Evolutionary conservation across 176 grass and related monocot species (phyloP), one percentile per base, ranked within the genome.

Genomic region (Tuctoria greenei): DNA sequence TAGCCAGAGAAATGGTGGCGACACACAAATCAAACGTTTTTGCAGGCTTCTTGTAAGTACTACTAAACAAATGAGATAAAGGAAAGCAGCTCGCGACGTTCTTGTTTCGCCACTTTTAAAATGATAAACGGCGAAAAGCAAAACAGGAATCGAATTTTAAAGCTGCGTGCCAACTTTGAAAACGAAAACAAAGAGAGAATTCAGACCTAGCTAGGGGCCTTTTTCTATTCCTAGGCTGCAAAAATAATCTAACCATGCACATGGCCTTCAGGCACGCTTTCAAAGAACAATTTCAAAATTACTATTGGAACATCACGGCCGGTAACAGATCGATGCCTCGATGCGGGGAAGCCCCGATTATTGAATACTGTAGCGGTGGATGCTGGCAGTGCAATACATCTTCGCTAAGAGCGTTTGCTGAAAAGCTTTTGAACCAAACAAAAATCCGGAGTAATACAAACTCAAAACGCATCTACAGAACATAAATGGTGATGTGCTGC

Each of bases 81-180:
- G 70, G 35, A 66, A 79, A 75, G 72, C 38, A 80, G 60, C 46
- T 81, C 72, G 43, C 39, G n/a, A 68, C 38, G 61, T 69, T 64
- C 69, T 17, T 40, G 31, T 67, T 40, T 80, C 69, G 50, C 76
- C 67, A 36, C 61, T 84, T 80, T 84, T 63, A 73, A 87, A 77
- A 84, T 73, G 71, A 31, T 60, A 78, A 67, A 84, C 72, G 61
- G 16, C 58, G 49, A 74, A 91, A 81, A 81, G 76, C 52, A 72
- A 56, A 84, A 59, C 65, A 81, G 34, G 77, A 84, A 20, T 37
- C 42, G 63, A 83, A 83, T 77, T 17, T 21, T 67, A 87, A 91
- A 87, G 84, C 81, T 87, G 81, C n/a, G n/a, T n/a, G n/a, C 66
- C 23, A 73, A 43, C 58, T 50, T 78, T 84, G 78, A 84, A 81